These are phyloP conservation scores for Trametes versicolor DNA, from an alignment of 1,284 basidiomycete species.

Conservation along the genomic window DNA sequence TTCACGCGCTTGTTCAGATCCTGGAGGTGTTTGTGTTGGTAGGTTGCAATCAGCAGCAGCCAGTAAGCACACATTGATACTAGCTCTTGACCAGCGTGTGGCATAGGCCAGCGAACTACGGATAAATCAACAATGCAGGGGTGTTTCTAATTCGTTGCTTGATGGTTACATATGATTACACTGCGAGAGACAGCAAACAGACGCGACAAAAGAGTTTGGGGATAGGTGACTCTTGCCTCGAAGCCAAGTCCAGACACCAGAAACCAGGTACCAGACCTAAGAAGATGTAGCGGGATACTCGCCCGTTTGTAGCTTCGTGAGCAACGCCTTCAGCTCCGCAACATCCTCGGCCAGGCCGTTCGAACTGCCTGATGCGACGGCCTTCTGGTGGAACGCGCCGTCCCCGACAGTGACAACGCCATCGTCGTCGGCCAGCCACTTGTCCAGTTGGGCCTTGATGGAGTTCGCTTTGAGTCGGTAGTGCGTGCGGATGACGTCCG, in stretches of 20 bases:
- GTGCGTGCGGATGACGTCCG: conserved; percentile 86
- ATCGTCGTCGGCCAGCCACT: conserved; percentile 81
- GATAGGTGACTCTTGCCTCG: too few relatives aligned
- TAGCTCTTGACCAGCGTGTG: too few relatives aligned
- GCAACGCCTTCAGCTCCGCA: conserved; percentile 68
- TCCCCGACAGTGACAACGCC: conserved; percentile 63
- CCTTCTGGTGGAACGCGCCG: conserved; percentile 49
- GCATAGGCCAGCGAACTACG: too few relatives aligned
- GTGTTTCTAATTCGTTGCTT: conserved; percentile 6
- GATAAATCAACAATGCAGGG: background rate
- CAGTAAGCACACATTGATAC: too few relatives aligned
- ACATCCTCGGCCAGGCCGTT: conserved; percentile 74
- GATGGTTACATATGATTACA: conserved; percentile 17
- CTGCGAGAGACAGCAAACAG: conserved; percentile 8
- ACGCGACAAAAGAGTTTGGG: background rate
- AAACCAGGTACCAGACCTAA: background rate
- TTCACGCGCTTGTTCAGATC: too few relatives aligned
- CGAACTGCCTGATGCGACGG: conserved; percentile 53
- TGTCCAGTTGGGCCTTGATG: conserved; percentile 79
- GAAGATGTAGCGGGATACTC: conserved; percentile 24
- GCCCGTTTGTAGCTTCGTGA: conserved; percentile 56
- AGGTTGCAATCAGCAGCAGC: background rate
- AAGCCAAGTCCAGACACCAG: too few relatives aligned
- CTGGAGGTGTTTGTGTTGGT: too few relatives aligned
- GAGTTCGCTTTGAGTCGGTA: conserved; percentile 85